phyloP scores from a whole-genome alignment of 2,329 filamentous ascomycete genomes.

The Orbilia oligospora region DNA sequence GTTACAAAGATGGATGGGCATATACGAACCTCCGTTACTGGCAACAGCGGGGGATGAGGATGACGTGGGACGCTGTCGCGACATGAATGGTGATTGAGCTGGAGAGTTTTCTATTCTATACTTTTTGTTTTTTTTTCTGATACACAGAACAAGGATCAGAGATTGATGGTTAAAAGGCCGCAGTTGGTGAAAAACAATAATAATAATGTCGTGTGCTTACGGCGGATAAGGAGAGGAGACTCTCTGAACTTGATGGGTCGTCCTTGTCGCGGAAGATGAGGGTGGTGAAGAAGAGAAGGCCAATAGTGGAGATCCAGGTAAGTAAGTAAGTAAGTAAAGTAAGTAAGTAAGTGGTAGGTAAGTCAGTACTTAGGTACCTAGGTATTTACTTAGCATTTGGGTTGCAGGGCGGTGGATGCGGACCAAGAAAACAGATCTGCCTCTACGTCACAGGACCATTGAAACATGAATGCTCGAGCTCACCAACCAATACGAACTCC shows the following conservation, averaged over 20 bases:
- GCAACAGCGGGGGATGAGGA: constrained; percentile 26
- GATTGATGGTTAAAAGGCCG: constrained; percentile 21
- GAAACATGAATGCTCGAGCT: background rate
- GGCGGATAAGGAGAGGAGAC: constrained; percentile 12
- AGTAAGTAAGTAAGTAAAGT: too few species aligned
- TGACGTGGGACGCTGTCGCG: constrained; percentile 52
- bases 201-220: background rate
- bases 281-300: constrained; percentile 17
- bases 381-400: too few species aligned
- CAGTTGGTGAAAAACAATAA: constrained; percentile 6
- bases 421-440: constrained; percentile 54
- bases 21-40: constrained; percentile 52
- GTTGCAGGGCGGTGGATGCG: background rate
- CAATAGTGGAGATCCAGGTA: background rate
- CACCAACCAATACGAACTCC: background rate
- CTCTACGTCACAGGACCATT: constrained; percentile 57
- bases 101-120: background rate
- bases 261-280: constrained; percentile 12
- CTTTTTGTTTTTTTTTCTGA: constrained; percentile 17
- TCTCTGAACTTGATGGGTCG: background rate
- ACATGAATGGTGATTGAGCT: constrained; percentile 38
- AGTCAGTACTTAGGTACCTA: too few species aligned
- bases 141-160: constrained; percentile 12
- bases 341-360: too few species aligned
- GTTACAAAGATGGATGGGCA: background rate